Percentiles rank a stretch among this genome's conserved stretches.
These are phyloP conservation scores for Sarocladiaceae sp. DNA, from an alignment of 2,329 filamentous ascomycete species.

Conservation along the genomic window DNA sequence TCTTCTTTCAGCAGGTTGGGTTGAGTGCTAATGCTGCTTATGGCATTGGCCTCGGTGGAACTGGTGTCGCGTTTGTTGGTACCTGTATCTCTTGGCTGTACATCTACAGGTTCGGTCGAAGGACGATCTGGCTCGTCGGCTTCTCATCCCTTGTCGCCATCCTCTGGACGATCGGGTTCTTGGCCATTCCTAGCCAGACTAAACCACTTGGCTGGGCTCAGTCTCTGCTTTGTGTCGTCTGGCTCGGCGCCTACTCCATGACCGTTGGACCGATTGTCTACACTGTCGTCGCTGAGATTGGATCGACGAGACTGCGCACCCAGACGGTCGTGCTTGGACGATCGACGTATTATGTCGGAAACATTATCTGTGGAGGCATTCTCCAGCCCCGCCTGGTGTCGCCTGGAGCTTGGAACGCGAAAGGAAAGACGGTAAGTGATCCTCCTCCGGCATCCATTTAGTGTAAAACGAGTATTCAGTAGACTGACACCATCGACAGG, in stretches of 20 bases:
- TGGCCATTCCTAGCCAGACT: conserved; percentile 32
- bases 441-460: too few relatives aligned
- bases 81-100: conserved; percentile 39
- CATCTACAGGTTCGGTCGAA: conserved; percentile 36
- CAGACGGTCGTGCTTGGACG: conserved; percentile 39
- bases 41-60: conserved; percentile 37
- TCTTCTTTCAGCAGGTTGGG: conserved; percentile 44
- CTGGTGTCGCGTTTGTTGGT: conserved; percentile 38
- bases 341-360: conserved; percentile 34
- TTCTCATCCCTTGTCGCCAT: conserved; percentile 31
- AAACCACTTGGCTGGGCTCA: conserved; percentile 33
- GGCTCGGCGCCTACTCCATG: conserved; percentile 39
- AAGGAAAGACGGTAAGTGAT: conserved; percentile 32
- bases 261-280: conserved; percentile 40
- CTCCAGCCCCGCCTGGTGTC: conserved; percentile 34
- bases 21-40: conserved; percentile 32
- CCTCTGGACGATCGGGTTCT: conserved; percentile 39
- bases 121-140: conserved; percentile 37
- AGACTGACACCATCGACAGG: conserved; percentile 20
- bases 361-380: conserved; percentile 35
- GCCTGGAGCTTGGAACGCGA: conserved; percentile 34
- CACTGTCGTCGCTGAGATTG: conserved; percentile 37
- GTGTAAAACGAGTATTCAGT: neutral
- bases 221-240: conserved; percentile 37
- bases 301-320: conserved; percentile 36